Evolutionary conservation across 768 basidiomycete genomes (phyloP).

Genomic region (Tephrocybe rancida): DNA sequence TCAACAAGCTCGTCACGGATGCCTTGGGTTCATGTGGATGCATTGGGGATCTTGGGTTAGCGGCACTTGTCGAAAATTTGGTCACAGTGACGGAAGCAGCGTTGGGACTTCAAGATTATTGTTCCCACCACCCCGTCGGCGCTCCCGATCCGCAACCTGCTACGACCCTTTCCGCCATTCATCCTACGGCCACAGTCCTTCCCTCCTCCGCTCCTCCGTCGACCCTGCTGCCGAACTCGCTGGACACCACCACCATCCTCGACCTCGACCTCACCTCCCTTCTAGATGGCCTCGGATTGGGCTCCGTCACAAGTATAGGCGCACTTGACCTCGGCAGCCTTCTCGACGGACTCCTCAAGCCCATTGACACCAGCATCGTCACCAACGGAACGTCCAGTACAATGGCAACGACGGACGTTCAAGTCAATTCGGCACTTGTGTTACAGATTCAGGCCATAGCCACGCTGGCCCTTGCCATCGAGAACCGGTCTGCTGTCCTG

Average conservation of each 20-base stretch:
- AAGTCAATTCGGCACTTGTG: conserved; percentile 8
- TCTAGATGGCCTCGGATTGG: conserved; percentile 24
- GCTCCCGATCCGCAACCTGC: background rate
- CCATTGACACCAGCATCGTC: background rate
- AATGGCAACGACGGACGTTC: background rate
- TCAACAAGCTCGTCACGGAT: background rate
- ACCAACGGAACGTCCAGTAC: background rate
- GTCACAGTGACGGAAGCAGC: conserved; percentile 6
- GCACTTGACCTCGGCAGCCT: background rate
- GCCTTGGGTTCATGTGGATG: conserved; percentile 13
- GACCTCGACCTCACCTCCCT: conserved; percentile 25
- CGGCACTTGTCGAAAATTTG: conserved; percentile 5
- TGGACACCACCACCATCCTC: conserved; percentile 22
- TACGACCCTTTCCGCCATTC: background rate
- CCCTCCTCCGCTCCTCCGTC: background rate
- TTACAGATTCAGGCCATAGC: conserved; percentile 8
- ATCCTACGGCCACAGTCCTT: background rate
- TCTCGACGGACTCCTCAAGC: background rate
- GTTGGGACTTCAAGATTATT: conserved; percentile 15
- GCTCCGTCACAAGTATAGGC: background rate
- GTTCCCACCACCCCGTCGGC: conserved; percentile 11
- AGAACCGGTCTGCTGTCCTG: conserved; percentile 2
- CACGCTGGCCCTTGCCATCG: conserved; percentile 10
- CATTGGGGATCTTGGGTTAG: conserved; percentile 4
- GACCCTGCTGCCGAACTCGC: background rate